Evolutionary conservation across 768 basidiomycete genomes (phyloP), one percentile per base, ranked within the genome.

Genomic region (Tephrocybe sp.): DNA sequence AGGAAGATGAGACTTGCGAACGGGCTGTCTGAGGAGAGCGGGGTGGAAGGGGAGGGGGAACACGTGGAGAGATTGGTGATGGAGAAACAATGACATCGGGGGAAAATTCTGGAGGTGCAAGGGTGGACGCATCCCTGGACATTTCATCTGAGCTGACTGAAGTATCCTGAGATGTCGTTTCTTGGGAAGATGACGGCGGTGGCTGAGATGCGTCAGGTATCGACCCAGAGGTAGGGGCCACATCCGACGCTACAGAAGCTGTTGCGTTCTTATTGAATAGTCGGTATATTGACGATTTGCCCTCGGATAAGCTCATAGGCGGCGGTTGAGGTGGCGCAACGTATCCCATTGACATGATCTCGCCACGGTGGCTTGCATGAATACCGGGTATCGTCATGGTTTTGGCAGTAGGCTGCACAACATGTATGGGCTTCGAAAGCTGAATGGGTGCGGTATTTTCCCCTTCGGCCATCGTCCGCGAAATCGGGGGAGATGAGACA

Each of bases 361-460:
- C 89, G 8, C 87, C 87, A n/a, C 81, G 82, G 61, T 92, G 85
- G 58, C 84, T 88, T 3, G 82, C 89, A 60, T 92, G 90, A 53
- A 93, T 93, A 1, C 89, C 88, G 8, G 91, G 91, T 55, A 93
- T 92, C 12, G 81, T 84, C 91, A 93, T 93, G 36, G 78, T 85
- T 59, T 82, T 86, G 26, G 82, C 85, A 62, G 84, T 82, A 2
- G 90, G 90, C 61, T 92, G 91, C 14, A 83, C 82, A 56, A 84
- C 81, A 57, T 89, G 88, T 7, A 84, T 80, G 14, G 73, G 68
- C 39, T 57, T 57, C 17, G 52, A 48, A 9, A 64, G 64, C 40
- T 69, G 47, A 30, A 47, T 52, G 8, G 60, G 44, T 30, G 52
- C 50, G 40, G 71, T 65, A 48, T 65, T 51, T 35, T 71, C 69